Evolutionary conservation across 2,329 filamentous ascomycete species (phyloP).

Genomic region (Ophiosphaerella herpotricha): DNA sequence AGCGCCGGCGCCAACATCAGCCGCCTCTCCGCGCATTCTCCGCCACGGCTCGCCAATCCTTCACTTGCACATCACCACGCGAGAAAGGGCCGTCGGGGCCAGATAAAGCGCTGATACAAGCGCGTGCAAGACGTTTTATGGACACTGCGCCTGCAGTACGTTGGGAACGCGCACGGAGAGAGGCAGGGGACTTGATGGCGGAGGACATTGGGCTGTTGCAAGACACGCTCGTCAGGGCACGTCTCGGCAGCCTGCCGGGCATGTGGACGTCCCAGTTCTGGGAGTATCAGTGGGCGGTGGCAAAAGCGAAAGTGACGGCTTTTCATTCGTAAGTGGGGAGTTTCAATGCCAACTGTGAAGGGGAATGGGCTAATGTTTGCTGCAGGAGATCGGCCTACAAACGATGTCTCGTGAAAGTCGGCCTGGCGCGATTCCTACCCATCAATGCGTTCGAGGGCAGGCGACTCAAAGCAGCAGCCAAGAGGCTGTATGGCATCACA

Average conservation of each 20-base stretch:
- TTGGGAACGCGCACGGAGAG: constrained; percentile 6
- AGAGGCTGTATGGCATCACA: constrained; percentile 57
- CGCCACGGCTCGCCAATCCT: constrained; percentile 19
- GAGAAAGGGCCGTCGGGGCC: constrained; percentile 8
- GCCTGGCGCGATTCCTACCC: constrained; percentile 14
- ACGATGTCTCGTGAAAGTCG: constrained; percentile 16
- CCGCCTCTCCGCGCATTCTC: constrained; percentile 9
- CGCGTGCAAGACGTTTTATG: constrained; percentile 5
- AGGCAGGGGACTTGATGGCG: constrained; percentile 5
- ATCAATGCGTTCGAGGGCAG: constrained; percentile 15
- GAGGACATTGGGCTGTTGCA: constrained; percentile 32
- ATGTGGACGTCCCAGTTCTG: constrained; percentile 9
- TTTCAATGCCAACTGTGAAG: no score
- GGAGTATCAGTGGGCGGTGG: constrained; percentile 23
- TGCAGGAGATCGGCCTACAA: constrained; percentile 20
- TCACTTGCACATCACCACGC: constrained; percentile 29
- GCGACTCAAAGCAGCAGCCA: constrained; percentile 48
- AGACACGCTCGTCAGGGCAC: constrained; percentile 24
- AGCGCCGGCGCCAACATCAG: constrained; percentile 11
- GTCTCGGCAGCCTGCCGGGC: constrained; percentile 14
- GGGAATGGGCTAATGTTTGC: constrained; percentile 4
- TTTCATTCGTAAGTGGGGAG: constrained; percentile 26
- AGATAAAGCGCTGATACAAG: constrained; percentile 14
- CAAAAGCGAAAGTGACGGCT: constrained; percentile 20
- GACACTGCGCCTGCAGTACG: constrained; percentile 15